A percentile compares a stretch with the other conserved stretches of the same genome.
Evolutionary conservation across 1,284 basidiomycete genomes (phyloP).

Genomic region (Austroboletus rostrupii): DNA sequence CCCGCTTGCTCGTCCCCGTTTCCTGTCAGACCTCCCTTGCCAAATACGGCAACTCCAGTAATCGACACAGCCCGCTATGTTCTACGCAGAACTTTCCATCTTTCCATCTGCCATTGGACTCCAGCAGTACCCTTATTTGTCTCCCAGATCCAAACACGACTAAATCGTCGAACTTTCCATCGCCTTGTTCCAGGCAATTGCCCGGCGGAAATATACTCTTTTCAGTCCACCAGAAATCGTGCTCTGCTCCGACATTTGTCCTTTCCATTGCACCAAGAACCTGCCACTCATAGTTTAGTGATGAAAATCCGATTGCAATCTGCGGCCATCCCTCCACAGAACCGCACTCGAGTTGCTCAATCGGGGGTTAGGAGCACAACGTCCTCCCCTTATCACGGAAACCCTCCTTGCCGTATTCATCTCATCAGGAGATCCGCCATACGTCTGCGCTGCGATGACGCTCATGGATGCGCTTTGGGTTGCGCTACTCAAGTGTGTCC

Average conservation of each 20-base stretch:
- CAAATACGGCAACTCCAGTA: slow-evolving; percentile 17
- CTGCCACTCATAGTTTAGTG: neutral
- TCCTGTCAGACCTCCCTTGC: neutral
- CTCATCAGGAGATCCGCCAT: slow-evolving; percentile 1
- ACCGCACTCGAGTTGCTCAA: slow-evolving; percentile 1
- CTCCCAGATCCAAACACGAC: slow-evolving; percentile 22
- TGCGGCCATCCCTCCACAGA: neutral
- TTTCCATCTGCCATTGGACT: neutral
- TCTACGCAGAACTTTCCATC: slow-evolving; percentile 28
- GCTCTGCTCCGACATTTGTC: slow-evolving; percentile 6
- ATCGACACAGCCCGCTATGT: slow-evolving; percentile 21
- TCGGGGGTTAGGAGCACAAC: slow-evolving; percentile 9
- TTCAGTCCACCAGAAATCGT: slow-evolving; percentile 1
- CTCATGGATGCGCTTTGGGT: neutral
- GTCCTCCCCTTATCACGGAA: slow-evolving; percentile 5
- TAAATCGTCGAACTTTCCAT: slow-evolving; percentile 8
- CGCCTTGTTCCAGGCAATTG: slow-evolving; percentile 2
- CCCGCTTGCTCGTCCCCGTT: neutral
- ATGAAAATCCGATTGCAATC: no score
- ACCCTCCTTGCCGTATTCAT: neutral
- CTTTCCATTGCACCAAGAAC: slow-evolving; percentile 1
- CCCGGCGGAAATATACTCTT: slow-evolving; percentile 14
- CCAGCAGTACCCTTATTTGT: slow-evolving; percentile 10
- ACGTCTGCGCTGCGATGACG: slow-evolving; percentile 4
- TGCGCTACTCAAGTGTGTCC: no score